phyloP scores from a whole-genome alignment of 2,329 filamentous ascomycete genomes.

The Torrubiella hemipterigena region DNA sequence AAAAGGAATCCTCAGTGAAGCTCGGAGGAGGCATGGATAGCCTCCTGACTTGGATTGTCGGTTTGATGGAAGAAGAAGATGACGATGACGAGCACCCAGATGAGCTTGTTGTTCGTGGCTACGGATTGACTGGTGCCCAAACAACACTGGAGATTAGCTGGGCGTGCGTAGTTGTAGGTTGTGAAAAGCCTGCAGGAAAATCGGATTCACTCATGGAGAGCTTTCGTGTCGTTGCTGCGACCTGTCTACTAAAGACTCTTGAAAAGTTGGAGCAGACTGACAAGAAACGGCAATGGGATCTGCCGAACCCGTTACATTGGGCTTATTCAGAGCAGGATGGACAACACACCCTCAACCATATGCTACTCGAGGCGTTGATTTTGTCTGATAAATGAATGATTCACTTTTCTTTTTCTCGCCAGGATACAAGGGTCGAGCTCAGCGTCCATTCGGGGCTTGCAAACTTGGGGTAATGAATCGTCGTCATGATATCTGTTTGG shows the following conservation, averaged over 20 bases:
- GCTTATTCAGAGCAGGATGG: too few relatives aligned
- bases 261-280: too few relatives aligned
- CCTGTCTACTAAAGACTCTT: conserved; percentile 2
- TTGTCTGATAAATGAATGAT: too few relatives aligned
- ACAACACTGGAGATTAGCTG: conserved; percentile 20
- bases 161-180: conserved; percentile 20
- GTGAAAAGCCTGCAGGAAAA: conserved; percentile 4
- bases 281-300: too few relatives aligned
- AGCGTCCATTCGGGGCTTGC: too few relatives aligned
- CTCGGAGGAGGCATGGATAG: conserved; percentile 39
- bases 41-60: conserved; percentile 27
- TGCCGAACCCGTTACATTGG: too few relatives aligned
- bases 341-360: too few relatives aligned
- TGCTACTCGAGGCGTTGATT: too few relatives aligned
- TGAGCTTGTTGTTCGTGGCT: conserved; percentile 4
- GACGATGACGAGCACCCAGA: conserved; percentile 5
- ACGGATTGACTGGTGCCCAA: background rate
- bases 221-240: conserved; percentile 24
- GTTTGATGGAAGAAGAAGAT: conserved; percentile 14
- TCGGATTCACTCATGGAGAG: conserved; percentile 11
- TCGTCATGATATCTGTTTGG: too few relatives aligned
- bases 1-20: conserved; percentile 38
- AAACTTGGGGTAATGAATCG: too few relatives aligned
- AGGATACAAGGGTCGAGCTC: too few relatives aligned
- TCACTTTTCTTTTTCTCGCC: too few relatives aligned